Evolutionary conservation across 768 basidiomycete species (phyloP), one percentile per base, ranked within the genome.

Genomic region (Russula brevipes): DNA sequence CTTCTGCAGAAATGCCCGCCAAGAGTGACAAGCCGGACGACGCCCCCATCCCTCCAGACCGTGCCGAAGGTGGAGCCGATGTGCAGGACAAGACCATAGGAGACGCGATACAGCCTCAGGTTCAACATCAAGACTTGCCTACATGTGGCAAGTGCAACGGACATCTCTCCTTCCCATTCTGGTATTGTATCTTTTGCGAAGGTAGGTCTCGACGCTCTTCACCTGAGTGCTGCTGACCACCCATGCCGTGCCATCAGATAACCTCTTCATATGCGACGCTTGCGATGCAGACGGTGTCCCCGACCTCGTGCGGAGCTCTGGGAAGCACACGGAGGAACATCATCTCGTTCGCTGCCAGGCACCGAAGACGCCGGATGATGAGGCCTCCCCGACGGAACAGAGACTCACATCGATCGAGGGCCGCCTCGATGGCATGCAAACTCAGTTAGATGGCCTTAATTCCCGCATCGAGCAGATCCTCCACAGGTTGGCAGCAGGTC

Each of bases 111-210:
- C 42, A 39, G 4, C 4, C 4, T n/a, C 45, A 47, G n/a, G 44
- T 9, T 17, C 30, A 6, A 11, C 14, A 46, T 11, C 8, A 2
- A 9, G 42, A 31, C 36, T 24, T 69, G 38, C 63, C 69, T 5
- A 31, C 51, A 8, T 74, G 73, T 51, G 58, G 62, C 12, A 61
- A 61, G 1, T 74, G 74, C 64, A 54, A 55, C 1, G 57, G 66
- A 11, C 51, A 19, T 3, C 57, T 72, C 24, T 50, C 64, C 2
- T 62, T 68, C 51, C 72, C 74, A 4, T 74, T 70, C 57, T 74
- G 74, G 73, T 74, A 69, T 38, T 75, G 73, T 59, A 67, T 71
- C 6, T 61, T 69, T 33, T 75, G 74, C 44, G 56, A 41, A n/a
- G 69, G 68, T 58, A 35, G 53, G 61, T 49, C 45, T 12, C 42